Evolutionary conservation across 768 basidiomycete species (phyloP), one percentile per base, ranked within the genome.

Genomic region (Holtermannia corniformis): DNA sequence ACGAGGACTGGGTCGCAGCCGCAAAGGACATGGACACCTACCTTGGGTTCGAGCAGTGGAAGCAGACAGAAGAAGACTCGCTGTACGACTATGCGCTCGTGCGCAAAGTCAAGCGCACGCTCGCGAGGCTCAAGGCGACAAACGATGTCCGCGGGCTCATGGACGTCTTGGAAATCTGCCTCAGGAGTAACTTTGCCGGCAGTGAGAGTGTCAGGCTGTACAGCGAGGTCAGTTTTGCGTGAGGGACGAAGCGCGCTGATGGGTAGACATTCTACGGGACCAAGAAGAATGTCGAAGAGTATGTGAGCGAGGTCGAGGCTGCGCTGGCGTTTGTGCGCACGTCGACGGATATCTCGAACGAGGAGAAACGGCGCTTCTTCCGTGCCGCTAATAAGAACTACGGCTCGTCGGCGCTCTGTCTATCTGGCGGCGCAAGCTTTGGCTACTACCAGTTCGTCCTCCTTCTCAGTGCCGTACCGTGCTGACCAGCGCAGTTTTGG

Each of bases 371-470:
- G 59, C 79, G 83, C 10, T 96, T 99, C 70, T 97, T 95, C 76
- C 85, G 85, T 68, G 83, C 80, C 56, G 81, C 84, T 43, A 90
- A 87, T 67, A 84, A 86, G 45, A 92, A 95, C 73, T 78, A 92
- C 11, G 93, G 93, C 21, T 82, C 86, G 3, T 85, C 87, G 40
- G 93, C 95, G 0, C 75, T 99, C 3, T 97, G 93, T 71, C 78
- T 99, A 11, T 90, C 87, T n/a, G 95, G 95, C 14, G 93, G 95
- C 4, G 95, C 87, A 5, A 83, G 85, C 0, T 93, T 96, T 67
- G 91, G 90, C 7, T 95, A 93, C 68, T 96, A 89, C 84, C 72
- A 65, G 81, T 61, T 44, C 32, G 70, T 59, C 10, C 4, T 26
- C 49, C 20, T 21, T 27, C n/a, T n/a, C n/a, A n/a, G n/a, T n/a